Conservation (phyloP, 805 yeast genomes). For the Candida multigemmis region DNA sequence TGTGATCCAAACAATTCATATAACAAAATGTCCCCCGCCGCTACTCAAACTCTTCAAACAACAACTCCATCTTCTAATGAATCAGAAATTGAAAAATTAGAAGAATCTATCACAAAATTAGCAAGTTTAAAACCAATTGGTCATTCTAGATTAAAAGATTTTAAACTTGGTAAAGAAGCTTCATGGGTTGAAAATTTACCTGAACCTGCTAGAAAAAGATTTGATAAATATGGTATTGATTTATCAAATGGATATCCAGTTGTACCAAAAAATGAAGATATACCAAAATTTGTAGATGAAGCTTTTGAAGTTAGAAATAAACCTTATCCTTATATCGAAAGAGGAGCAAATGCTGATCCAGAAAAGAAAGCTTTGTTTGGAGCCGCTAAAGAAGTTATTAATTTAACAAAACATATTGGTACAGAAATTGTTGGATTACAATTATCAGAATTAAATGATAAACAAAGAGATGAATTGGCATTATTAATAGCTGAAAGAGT, state of each 20-base stretch:
- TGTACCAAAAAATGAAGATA: constrained; percentile 10
- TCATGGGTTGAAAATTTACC: constrained; percentile 13
- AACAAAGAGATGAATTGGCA: constrained; percentile 21
- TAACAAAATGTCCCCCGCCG: constrained; percentile 6
- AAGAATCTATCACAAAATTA: constrained; percentile 5
- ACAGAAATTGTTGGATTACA: constrained; percentile 22
- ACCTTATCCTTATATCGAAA: constrained; percentile 14
- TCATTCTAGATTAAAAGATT: constrained; percentile 1
- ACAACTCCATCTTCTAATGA: no score
- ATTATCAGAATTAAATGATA: constrained; percentile 14
- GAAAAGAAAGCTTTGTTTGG: constrained; percentile 19
- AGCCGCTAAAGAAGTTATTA: constrained; percentile 18
- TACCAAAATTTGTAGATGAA: constrained; percentile 21
- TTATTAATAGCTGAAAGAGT: constrained; percentile 18
- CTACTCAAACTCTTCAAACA: constrained; percentile 1
- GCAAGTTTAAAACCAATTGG: constrained; percentile 2
- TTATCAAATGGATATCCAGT: constrained; percentile 17
- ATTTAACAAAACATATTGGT: constrained; percentile 16
- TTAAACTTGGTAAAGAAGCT: constrained; percentile 1
- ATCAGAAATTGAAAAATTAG: constrained; percentile 1
- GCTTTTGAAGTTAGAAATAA: constrained; percentile 14
- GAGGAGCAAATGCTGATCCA: constrained; percentile 21
- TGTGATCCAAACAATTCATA: no score
- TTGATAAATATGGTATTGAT: constrained; percentile 15
- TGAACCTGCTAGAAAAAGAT: constrained; percentile 11